phyloP scores from a whole-genome alignment of 257 asterid genomes.

The Solanum sejunctum region DNA sequence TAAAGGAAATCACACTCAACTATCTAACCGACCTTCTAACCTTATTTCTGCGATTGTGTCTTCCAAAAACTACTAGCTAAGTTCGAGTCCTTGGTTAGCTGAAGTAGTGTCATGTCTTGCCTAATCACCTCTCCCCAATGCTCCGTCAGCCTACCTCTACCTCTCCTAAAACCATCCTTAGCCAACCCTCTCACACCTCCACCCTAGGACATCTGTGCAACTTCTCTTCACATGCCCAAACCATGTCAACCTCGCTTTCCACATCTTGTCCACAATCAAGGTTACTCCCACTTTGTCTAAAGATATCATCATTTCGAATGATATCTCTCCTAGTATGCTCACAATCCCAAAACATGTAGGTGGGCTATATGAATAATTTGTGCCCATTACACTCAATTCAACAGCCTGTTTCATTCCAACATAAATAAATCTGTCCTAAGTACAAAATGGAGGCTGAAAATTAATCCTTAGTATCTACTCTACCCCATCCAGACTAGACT shows the following conservation, averaged over 20 bases:
- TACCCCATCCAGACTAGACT: background rate
- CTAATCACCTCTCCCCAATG: background rate
- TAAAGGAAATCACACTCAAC: background rate
- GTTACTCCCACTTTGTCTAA: background rate
- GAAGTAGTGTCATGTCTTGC: too few species aligned
- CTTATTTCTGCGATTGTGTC: background rate
- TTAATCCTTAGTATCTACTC: background rate
- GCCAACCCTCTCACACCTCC: background rate
- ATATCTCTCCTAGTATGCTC: background rate
- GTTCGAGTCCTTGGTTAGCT: background rate
- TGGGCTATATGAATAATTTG: background rate
- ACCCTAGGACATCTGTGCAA: background rate
- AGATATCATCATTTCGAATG: background rate
- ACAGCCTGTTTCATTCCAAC: background rate
- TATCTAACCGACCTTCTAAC: background rate
- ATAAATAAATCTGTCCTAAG: background rate
- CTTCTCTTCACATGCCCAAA: background rate
- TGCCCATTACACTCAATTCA: background rate
- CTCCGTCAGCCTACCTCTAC: background rate
- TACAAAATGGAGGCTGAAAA: background rate
- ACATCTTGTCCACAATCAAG: background rate
- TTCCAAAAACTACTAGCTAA: too few species aligned
- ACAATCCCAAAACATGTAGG: background rate
- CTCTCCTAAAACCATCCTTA: background rate
- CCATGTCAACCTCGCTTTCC: background rate